Conservation (phyloP, 2,329 filamentous ascomycete genomes). For the Colletotrichum coccodes region DNA sequence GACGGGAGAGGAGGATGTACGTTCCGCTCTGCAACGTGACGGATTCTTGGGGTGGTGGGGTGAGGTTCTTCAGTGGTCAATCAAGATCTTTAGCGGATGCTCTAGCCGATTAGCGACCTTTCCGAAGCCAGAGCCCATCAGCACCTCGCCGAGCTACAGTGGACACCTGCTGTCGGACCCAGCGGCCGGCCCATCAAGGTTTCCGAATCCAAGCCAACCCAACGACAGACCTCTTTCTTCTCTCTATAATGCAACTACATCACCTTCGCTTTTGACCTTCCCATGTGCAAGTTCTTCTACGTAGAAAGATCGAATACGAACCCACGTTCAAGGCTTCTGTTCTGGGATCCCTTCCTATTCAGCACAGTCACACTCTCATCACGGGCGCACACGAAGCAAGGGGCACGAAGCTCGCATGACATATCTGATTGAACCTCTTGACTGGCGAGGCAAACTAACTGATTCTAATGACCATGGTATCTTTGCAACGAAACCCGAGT, state of each 20-base stretch:
- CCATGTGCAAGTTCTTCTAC: no score
- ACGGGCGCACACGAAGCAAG: neutral
- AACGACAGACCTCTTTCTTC: neutral
- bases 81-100: neutral
- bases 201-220: no score
- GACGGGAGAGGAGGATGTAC: no score
- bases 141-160: conserved; percentile 6
- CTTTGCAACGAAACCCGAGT: conserved; percentile 16
- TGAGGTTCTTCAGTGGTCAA: neutral
- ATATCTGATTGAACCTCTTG: neutral
- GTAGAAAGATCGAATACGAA: no score
- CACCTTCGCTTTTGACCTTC: neutral
- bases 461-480: conserved; percentile 27
- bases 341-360: no score
- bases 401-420: neutral
- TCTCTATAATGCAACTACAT: neutral
- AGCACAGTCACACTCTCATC: neutral
- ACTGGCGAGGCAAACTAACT: neutral
- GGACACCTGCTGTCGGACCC: neutral
- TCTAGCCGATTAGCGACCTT: neutral
- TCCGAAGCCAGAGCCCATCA: conserved; percentile 12
- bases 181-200: neutral
- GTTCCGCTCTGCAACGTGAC: neutral
- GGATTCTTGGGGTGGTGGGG: neutral
- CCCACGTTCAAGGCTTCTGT: no score